Conservation (phyloP, 805 yeast genomes). For the Cyberlindnera euphorbiae region DNA sequence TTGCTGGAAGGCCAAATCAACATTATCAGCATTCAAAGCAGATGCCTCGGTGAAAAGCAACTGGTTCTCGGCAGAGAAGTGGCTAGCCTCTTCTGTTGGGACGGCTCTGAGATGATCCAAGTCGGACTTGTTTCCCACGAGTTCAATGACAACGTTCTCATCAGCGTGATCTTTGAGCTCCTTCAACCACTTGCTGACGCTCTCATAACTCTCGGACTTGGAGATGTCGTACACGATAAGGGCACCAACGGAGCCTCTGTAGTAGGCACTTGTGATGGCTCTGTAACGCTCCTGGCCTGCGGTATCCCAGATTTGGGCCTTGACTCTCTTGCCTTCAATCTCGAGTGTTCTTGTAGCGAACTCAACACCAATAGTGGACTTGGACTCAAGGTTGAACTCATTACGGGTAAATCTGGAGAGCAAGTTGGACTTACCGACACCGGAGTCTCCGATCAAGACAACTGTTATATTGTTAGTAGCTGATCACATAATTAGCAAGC, state of each 20-base stretch:
- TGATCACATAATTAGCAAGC: not conserved
- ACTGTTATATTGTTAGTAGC: slow-evolving; percentile 34
- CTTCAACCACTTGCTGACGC: slow-evolving; percentile 83
- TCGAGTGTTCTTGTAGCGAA: slow-evolving; percentile 95
- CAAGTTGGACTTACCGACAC: slow-evolving; percentile 94
- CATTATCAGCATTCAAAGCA: slow-evolving; percentile 91
- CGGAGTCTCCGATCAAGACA: slow-evolving; percentile 94
- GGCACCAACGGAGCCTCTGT: slow-evolving; percentile 98
- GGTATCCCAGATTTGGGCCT: slow-evolving; percentile 97
- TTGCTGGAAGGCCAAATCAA: slow-evolving; percentile 90
- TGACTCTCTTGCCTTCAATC: slow-evolving; percentile 76
- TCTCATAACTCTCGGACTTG: slow-evolving; percentile 81
- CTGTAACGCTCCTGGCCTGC: slow-evolving; percentile 99
- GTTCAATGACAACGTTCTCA: slow-evolving; percentile 90
- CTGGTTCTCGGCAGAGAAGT: slow-evolving; percentile 88
- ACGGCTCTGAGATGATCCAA: slow-evolving; percentile 91
- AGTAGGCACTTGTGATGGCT: slow-evolving; percentile 95
- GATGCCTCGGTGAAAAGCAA: slow-evolving; percentile 93
- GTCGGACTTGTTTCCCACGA: slow-evolving; percentile 91
- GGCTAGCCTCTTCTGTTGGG: slow-evolving; percentile 95
- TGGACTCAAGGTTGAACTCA: slow-evolving; percentile 90
- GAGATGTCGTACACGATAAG: slow-evolving; percentile 92
- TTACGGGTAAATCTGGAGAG: slow-evolving; percentile 91
- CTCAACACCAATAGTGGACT: slow-evolving; percentile 96
- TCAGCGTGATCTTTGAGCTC: slow-evolving; percentile 90